Conservation (phyloP, 768 basidiomycete genomes). For the Wakefieldia striispora region DNA sequence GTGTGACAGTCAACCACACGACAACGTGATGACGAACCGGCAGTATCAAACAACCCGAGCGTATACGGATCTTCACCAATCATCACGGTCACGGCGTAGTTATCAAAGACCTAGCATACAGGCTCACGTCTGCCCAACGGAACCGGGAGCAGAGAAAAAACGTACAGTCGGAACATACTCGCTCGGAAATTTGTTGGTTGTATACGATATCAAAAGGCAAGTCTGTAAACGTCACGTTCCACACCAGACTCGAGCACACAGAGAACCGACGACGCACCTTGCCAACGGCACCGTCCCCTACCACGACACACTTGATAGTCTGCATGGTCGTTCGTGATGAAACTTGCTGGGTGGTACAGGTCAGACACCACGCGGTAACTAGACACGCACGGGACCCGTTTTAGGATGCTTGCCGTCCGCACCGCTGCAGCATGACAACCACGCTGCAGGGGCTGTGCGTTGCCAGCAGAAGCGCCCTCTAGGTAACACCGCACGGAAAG, state of each 20-base stretch:
- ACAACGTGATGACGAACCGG: constrained; percentile 59
- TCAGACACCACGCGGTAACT: constrained; percentile 18
- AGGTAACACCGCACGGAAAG: constrained; percentile 2
- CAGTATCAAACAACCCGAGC: constrained; percentile 97
- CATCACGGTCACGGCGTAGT: constrained; percentile 99
- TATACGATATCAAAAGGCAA: constrained; percentile 95
- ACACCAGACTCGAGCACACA: neutral
- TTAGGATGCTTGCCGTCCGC: constrained; percentile 17
- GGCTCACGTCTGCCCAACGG: constrained; percentile 15
- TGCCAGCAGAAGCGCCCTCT: constrained; percentile 8
- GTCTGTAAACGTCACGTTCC: constrained; percentile 50
- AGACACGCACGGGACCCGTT: constrained; percentile 26
- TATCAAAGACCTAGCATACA: constrained; percentile 78
- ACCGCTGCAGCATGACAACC: constrained; percentile 32
- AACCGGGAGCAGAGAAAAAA: constrained; percentile 15
- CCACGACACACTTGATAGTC: constrained; percentile 99
- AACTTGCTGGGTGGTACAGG: constrained; percentile 11
- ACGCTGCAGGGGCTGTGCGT: constrained; percentile 25
- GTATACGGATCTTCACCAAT: constrained; percentile 99
- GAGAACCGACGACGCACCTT: constrained; percentile 60
- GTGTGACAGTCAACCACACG: constrained; percentile 1
- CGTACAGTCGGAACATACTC: constrained; percentile 98
- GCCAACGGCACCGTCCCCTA: constrained; percentile 97
- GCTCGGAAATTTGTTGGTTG: constrained; percentile 97
- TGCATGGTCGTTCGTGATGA: constrained; percentile 58